Base-by-base conservation (phyloP, 441 rosid genomes). In the Populus hybrid region DNA sequence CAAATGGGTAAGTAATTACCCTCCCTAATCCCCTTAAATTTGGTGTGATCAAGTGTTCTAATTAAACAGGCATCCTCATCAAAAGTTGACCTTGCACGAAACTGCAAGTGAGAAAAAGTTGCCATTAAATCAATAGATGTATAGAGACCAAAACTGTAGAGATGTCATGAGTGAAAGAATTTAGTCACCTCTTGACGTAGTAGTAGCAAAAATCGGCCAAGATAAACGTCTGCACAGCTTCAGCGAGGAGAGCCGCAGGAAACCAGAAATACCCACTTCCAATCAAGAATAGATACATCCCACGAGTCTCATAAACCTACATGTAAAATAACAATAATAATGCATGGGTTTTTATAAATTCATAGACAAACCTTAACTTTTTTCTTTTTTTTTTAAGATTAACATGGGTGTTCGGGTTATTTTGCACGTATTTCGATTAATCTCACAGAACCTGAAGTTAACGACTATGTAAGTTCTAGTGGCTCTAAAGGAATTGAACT, bases 261-360 rank as follows among this genome's bases (percentile, higher is more conserved):
- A 91, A 85, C 98, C 98, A 94, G 42, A 82, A 64, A 83, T 88
- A 83, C 18, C 97, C 91, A 36, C 84, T 83, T 9, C 90, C 91
- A 9, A 84, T 6, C 74, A 89, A 78, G 85, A 64, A 84, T 31
- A 91, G 64, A 85, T 89, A 86, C 2, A 18, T 79, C 23, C 93
- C 92, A 3, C 91, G 65, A 1, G 89, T 90, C 71, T 88, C 93
- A 53, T 77, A 80, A 9, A 86, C 87, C 98, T 94, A 82, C 73
- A 18, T n/a, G 42, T 75, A 31, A 67, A 29, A 20, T 31, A 71
- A 11, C 2, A 24, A 45, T 0, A 0, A 36, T 40, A 40, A 23
- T 23, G 1, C 28, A 9, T 28, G 9, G 4, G 29, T 24, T 9
- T 63, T 38, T n/a, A 33, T n/a, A n/a, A 69, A 20, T 31, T n/a